Conservation (phyloP, 2,329 filamentous ascomycete species). For the Botrytis galanthina region DNA sequence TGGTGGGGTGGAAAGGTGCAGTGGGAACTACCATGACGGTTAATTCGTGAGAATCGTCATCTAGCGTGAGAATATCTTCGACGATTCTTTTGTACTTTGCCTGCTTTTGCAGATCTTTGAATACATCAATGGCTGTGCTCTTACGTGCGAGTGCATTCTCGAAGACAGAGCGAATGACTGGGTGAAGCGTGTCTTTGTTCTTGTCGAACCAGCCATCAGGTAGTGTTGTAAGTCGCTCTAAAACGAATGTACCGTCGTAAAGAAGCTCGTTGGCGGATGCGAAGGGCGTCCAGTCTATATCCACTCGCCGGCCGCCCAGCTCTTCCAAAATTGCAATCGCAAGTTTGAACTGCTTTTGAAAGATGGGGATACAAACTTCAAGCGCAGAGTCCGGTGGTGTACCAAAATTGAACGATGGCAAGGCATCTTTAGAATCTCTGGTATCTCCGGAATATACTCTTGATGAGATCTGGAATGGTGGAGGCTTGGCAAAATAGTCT, state of each 20-base stretch:
- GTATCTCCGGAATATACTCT: background rate
- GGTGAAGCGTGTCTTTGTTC: conserved; percentile 50
- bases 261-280: conserved; percentile 49
- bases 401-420: conserved; percentile 49
- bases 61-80: conserved; percentile 41
- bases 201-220: conserved; percentile 43
- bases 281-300: conserved; percentile 47
- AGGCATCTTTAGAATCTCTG: conserved; percentile 27
- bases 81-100: conserved; percentile 44
- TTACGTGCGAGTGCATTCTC: conserved; percentile 40
- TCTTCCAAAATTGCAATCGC: conserved; percentile 42
- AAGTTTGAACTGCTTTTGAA: conserved; percentile 44
- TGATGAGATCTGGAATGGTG: conserved; percentile 18
- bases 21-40: conserved; percentile 51
- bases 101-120: conserved; percentile 48
- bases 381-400: conserved; percentile 47
- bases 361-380: conserved; percentile 43
- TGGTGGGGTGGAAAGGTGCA: conserved; percentile 47
- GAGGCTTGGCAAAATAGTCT: conserved; percentile 49
- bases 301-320: conserved; percentile 37
- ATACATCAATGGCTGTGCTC: conserved; percentile 48
- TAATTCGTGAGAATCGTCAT: conserved; percentile 34
- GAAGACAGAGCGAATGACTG: conserved; percentile 49
- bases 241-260: conserved; percentile 53
- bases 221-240: conserved; percentile 47